Percentiles rank a stretch among this genome's conserved stretches.
Conservation (phyloP, 345 rosid genomes). For the Eucalyptus coolabah region DNA sequence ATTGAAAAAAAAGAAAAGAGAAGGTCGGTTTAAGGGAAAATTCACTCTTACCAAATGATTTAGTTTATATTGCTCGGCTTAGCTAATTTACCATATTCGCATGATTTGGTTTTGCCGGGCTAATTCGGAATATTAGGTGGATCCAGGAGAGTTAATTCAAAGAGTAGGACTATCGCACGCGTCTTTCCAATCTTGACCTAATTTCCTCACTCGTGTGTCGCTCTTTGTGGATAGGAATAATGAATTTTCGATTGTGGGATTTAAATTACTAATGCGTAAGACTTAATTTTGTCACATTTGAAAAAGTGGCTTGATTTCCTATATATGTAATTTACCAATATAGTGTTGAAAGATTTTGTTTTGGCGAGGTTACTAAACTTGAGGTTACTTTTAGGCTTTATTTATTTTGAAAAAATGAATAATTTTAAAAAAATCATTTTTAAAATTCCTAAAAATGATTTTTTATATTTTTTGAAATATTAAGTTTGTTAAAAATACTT, state of each 20-base stretch:
- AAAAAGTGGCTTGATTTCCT: not conserved
- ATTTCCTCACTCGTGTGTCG: not conserved
- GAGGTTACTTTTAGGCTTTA: not conserved
- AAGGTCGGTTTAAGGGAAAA: not conserved
- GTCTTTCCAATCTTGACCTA: not conserved
- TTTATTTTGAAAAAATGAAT: not conserved
- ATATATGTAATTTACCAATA: not conserved
- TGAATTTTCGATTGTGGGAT: not conserved
- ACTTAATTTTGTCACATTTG: not conserved
- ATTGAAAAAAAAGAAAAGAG: not conserved
- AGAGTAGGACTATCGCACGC: accelerated
- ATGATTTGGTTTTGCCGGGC: not conserved
- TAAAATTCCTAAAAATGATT: too few species aligned
- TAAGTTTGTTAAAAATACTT: not conserved
- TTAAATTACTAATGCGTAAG: not conserved
- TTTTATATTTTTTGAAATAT: not conserved
- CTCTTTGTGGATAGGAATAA: not conserved
- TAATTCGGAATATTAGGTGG: not conserved
- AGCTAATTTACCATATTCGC: not conserved
- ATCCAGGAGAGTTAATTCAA: not conserved
- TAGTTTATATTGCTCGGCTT: not conserved
- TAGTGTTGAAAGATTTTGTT: not conserved
- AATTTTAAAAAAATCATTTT: too few species aligned
- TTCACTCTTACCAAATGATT: not conserved
- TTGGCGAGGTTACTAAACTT: not conserved